Evolutionary conservation across 345 rosid species (phyloP).

Genomic region (Euclidium syriacum): DNA sequence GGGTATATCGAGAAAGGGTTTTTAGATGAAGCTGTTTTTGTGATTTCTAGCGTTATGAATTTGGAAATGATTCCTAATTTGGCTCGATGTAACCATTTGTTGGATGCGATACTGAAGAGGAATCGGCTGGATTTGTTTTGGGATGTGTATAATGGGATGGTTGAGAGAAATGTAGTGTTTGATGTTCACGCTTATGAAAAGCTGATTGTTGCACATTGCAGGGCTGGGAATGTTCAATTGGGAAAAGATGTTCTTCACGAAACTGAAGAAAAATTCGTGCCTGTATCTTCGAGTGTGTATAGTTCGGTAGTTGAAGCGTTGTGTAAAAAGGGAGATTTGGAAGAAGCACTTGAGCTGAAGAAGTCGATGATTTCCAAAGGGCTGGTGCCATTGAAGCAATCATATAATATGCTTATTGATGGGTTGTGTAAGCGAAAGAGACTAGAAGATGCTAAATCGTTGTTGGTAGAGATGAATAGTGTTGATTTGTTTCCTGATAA

Average conservation of each 20-base stretch:
- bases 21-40: constrained; percentile 47
- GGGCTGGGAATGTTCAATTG: constrained; percentile 39
- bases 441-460: constrained; percentile 43
- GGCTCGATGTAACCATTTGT: constrained; percentile 47
- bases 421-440: constrained; percentile 55
- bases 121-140: constrained; percentile 56
- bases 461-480: constrained; percentile 52
- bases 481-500: constrained; percentile 45
- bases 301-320: constrained; percentile 51
- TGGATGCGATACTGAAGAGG: constrained; percentile 55
- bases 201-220: constrained; percentile 60
- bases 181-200: constrained; percentile 48
- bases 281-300: constrained; percentile 40
- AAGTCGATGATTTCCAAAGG: constrained; percentile 50
- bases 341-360: constrained; percentile 51
- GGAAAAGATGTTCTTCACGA: constrained; percentile 41
- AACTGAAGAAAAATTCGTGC: constrained; percentile 46
- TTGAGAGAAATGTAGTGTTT: constrained; percentile 40
- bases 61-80: constrained; percentile 36
- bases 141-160: constrained; percentile 49
- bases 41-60: constrained; percentile 33
- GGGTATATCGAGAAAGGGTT: constrained; percentile 44
- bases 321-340: constrained; percentile 51
- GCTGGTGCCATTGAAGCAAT: constrained; percentile 35
- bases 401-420: constrained; percentile 42